phyloP scores from a whole-genome alignment of 106 monocot genomes.

The Alisma plantagoaquatica region DNA sequence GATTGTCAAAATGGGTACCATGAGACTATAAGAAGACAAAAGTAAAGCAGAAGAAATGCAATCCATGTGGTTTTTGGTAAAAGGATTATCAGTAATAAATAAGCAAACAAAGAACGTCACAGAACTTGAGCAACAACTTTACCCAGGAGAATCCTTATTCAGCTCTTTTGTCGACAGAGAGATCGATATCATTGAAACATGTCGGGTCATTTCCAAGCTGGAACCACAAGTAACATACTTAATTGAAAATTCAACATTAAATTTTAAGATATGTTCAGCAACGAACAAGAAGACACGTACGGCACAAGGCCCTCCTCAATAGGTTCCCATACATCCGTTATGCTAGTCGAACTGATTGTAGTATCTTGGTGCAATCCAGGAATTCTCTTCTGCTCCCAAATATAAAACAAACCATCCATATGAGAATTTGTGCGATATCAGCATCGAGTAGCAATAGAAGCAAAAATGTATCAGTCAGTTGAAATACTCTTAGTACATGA shows the following conservation, averaged over 20 bases:
- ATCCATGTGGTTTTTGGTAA: not conserved
- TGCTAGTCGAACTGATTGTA: conserved; percentile 74
- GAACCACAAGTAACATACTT: conserved; percentile 3
- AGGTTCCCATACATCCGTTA: conserved; percentile 97
- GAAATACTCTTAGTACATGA: too few relatives aligned
- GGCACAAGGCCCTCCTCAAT: conserved; percentile 98
- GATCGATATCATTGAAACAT: conserved; percentile 97
- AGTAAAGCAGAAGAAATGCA: not conserved
- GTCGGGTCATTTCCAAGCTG: conserved; percentile 91
- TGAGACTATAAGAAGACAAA: not conserved
- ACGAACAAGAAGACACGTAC: conserved; percentile 21
- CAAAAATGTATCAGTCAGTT: too few relatives aligned
- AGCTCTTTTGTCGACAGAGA: conserved; percentile 55
- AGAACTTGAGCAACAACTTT: conserved; percentile 15
- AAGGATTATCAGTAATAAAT: not conserved
- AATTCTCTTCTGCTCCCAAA: conserved; percentile 50
- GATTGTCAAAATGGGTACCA: not conserved
- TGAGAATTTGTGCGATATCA: too few relatives aligned
- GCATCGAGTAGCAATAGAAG: too few relatives aligned
- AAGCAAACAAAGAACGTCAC: too few relatives aligned
- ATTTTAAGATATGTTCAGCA: not conserved
- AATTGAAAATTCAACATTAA: not conserved
- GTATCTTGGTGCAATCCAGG: conserved; percentile 88
- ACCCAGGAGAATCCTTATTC: conserved; percentile 75
- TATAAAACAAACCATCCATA: too few relatives aligned